Evolutionary conservation across 2,329 filamentous ascomycete genomes (phyloP), one percentile per base, ranked within the genome.

Genomic region (Sporothrix humicola): DNA sequence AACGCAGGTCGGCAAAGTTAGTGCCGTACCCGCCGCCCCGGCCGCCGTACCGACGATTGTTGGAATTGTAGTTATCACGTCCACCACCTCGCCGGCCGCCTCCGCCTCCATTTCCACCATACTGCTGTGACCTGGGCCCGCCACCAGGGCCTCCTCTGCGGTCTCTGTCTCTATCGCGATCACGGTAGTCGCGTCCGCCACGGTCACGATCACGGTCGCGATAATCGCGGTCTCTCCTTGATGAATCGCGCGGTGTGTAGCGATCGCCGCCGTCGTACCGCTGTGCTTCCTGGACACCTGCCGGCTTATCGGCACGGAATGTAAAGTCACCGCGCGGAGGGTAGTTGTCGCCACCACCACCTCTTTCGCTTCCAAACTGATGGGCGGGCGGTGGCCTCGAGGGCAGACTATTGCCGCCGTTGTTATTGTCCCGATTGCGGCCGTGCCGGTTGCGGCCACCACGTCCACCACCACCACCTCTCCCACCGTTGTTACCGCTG

Each of bases 271-370:
- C 81, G 2, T 86, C 77, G 7, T 87, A 87, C 66, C 85, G 85
- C n/a, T 88, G 84, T 50, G 85, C 81, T 9, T 85, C 81, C 20
- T 82, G 79, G 17, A 89, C 81, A 4, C 87, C 87, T 0, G 83
- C 76, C 3, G 88, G 87, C 69, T 86, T 86, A 12, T 88, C 84
- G 58, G 85, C 80, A 7, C 86, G 85, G 74, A 90, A 90, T 0
- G 85, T 87, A 77, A 90, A 90, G 69, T 89, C 87, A 52, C 87
- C 79, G 69, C 82, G 82, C 12, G 84, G 84, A 7, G 82, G 82
- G 15, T 46, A 8, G 42, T 20, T 58, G 26, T 71, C 58, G 59
- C 66, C 71, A n/a, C 65, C 63, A 9, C 54, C 69, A 3, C 17
- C 15, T 12, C 54, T 26, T 13, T 15, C 42, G 9, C 37, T 42